Conservation (phyloP, 192 early-diverging fungal species). For the Linnemannia exigua region DNA sequence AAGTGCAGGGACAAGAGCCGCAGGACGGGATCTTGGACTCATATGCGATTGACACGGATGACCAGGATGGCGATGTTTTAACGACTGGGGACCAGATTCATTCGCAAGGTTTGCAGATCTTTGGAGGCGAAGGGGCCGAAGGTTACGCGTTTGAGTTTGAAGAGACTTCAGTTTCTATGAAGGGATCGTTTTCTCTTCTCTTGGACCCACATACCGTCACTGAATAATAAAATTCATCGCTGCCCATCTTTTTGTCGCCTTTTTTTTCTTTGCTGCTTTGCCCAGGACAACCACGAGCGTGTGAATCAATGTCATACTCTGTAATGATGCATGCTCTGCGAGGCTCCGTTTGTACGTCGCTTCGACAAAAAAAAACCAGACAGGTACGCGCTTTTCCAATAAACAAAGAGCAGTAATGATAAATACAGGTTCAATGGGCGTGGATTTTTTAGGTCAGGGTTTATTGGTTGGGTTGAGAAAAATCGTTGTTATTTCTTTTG, state of each 20-base stretch:
- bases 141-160: slow-evolving; percentile 30
- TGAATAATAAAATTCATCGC: background rate
- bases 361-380: too few species aligned
- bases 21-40: background rate
- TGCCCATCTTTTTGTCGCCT: background rate
- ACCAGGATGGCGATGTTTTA: background rate
- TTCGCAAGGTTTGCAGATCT: background rate
- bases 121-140: slow-evolving; percentile 4
- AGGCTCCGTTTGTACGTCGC: too few species aligned
- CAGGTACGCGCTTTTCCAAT: too few species aligned
- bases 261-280: background rate
- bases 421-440: background rate
- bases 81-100: background rate
- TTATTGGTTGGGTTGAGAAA: background rate
- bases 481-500: background rate
- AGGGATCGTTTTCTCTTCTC: background rate
- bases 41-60: background rate
- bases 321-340: too few species aligned
- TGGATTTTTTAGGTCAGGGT: background rate
- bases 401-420: too few species aligned
- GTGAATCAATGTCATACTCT: too few species aligned
- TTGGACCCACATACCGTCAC: background rate
- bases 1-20: background rate
- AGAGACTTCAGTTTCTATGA: slow-evolving; percentile 15
- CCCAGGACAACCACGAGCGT: background rate